A percentile compares a stretch with the other conserved stretches of the same genome.
These are phyloP conservation scores for Podaxis sp. DNA, from an alignment of 768 basidiomycete species.

Conservation along the genomic window DNA sequence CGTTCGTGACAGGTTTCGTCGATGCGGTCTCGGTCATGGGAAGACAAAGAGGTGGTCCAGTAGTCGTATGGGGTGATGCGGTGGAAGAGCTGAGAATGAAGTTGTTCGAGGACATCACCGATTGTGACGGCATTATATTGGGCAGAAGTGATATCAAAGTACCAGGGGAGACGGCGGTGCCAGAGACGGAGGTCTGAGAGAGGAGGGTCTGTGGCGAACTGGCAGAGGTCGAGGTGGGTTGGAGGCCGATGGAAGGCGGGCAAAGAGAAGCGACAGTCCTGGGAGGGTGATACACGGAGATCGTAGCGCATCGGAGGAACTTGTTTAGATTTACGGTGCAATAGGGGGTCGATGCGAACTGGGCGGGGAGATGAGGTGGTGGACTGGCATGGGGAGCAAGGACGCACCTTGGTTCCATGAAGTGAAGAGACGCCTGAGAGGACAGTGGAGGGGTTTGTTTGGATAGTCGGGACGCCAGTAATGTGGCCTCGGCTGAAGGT, in stretches of 20 bases:
- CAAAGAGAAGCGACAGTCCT: not conserved
- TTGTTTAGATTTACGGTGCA: not conserved
- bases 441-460: not conserved
- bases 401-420: not conserved
- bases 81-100: constrained; percentile 7
- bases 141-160: constrained; percentile 10
- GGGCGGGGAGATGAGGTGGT: not conserved
- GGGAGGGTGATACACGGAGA: not conserved
- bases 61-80: constrained; percentile 13
- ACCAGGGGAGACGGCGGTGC: constrained; percentile 18
- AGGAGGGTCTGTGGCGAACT: constrained; percentile 12
- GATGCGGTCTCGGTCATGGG: not conserved
- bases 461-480: constrained; percentile 2
- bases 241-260: not conserved
- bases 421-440: not conserved
- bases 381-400: too few species aligned
- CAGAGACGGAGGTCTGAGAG: constrained; percentile 9
- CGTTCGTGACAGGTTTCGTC: not conserved
- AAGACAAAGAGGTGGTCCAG: constrained; percentile 5
- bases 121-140: constrained; percentile 13
- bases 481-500: not conserved
- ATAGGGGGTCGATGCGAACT: not conserved
- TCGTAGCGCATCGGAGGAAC: not conserved
- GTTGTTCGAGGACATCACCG: constrained; percentile 12
- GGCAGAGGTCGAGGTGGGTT: constrained; percentile 3